Percentiles rank a stretch among this genome's conserved stretches.
These are phyloP conservation scores for Epichloe amarillans DNA, from an alignment of 2,329 filamentous ascomycete species.

Conservation along the genomic window DNA sequence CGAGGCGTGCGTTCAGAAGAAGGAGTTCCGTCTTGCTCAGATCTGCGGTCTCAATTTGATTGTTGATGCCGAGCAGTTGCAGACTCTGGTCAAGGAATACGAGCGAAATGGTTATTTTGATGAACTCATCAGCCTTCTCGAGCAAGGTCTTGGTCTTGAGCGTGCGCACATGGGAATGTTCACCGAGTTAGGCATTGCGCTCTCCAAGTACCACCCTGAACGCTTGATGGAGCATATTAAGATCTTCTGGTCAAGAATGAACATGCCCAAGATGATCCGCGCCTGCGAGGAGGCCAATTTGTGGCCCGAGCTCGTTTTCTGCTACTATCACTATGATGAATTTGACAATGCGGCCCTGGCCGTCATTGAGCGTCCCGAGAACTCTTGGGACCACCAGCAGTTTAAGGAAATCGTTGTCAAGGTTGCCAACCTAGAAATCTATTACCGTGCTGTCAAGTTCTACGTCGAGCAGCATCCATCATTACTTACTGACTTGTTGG, in stretches of 20 bases:
- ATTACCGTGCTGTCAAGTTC: constrained; percentile 94
- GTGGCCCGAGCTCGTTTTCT: constrained; percentile 95
- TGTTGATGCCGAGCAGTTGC: constrained; percentile 89
- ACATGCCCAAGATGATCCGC: constrained; percentile 92
- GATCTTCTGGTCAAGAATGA: constrained; percentile 95
- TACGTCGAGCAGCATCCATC: constrained; percentile 96
- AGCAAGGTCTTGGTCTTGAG: constrained; percentile 89
- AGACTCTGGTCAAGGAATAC: constrained; percentile 89
- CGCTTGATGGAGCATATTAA: constrained; percentile 97
- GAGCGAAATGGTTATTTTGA: constrained; percentile 97
- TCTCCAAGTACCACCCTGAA: constrained; percentile 91
- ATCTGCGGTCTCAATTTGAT: constrained; percentile 98
- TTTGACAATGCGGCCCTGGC: constrained; percentile 94
- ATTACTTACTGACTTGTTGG: constrained; percentile 86
- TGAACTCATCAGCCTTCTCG: constrained; percentile 85
- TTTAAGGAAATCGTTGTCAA: constrained; percentile 99
- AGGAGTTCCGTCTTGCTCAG: constrained; percentile 96
- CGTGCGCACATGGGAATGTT: constrained; percentile 95
- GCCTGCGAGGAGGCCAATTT: constrained; percentile 89
- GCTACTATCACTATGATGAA: constrained; percentile 97
- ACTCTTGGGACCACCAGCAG: constrained; percentile 98
- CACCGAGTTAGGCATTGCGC: constrained; percentile 78
- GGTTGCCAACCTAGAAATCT: constrained; percentile 96
- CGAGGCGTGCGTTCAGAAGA: constrained; percentile 89
- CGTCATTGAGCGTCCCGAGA: constrained; percentile 94